These are phyloP conservation scores for Niveomyces coronatus DNA, from an alignment of 2,329 filamentous ascomycete species.

Conservation along the genomic window DNA sequence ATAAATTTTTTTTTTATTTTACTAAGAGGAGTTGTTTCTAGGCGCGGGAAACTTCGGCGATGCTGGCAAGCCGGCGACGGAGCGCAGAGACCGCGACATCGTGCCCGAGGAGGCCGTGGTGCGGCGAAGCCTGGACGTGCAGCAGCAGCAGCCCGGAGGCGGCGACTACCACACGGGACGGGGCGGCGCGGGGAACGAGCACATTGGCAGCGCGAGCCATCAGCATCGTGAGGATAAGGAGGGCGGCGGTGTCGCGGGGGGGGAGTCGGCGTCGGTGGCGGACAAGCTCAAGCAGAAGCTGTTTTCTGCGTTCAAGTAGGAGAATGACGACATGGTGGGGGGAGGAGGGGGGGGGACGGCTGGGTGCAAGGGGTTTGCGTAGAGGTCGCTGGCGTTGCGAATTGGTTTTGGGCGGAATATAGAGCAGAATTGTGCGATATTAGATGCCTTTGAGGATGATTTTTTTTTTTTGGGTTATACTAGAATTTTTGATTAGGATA, in stretches of 20 bases:
- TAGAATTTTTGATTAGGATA: too few species aligned
- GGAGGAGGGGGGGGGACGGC: neutral
- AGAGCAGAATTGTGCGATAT: too few species aligned
- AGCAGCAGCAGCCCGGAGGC: too few species aligned
- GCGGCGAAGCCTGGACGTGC: slow-evolving; percentile 37
- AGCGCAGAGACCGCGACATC: slow-evolving; percentile 40
- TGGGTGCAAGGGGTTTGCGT: neutral
- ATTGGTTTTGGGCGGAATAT: too few species aligned
- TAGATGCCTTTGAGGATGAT: too few species aligned
- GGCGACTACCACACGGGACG: slow-evolving; percentile 48
- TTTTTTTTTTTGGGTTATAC: too few species aligned
- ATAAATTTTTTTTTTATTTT: neutral
- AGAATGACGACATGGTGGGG: neutral
- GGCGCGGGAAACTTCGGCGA: slow-evolving; percentile 51
- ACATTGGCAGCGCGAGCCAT: slow-evolving; percentile 16
- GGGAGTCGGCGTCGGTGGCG: slow-evolving; percentile 34
- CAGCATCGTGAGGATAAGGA: slow-evolving; percentile 17
- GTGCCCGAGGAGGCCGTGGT: slow-evolving; percentile 43
- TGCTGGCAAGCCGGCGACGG: slow-evolving; percentile 24
- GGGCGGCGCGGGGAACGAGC: slow-evolving; percentile 49
- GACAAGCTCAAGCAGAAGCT: slow-evolving; percentile 50
- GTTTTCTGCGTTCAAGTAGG: slow-evolving; percentile 36
- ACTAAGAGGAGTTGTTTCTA: slow-evolving; percentile 18
- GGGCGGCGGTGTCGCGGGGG: slow-evolving; percentile 18
- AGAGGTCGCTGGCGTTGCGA: too few species aligned